Base-by-base conservation (phyloP, 1,284 basidiomycete species). In the Cutaneotrichosporon arboriforme region DNA sequence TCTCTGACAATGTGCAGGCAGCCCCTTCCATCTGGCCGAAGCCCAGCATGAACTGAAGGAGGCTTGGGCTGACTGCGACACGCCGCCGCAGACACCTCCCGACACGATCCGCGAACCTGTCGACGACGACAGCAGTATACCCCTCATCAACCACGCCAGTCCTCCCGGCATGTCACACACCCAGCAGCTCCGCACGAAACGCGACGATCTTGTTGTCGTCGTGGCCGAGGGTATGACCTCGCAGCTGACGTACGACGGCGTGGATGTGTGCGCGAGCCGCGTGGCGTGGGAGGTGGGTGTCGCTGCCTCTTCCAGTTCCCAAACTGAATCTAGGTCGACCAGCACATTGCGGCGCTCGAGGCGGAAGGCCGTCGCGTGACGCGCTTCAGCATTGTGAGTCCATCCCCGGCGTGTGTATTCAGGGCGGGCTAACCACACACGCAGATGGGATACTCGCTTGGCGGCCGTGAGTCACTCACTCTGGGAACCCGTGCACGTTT, bases 251-350 rank as follows among this genome's bases (percentile, higher is more conserved):
- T 73, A 73, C 51, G 73, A 75, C 57, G 73, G 73, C 4, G 53
- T 75, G 4, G 73, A 75, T 46, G 67, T 75, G 3, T 72, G 70
- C 56, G 70, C 73, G 2, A 69, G 64, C 57, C 59, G 73, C 36
- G 70, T 73, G 8, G 68, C 66, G 2, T 72, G 63, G 59, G 67
- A 72, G 62, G 64, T 72, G 59, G 43, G 65, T 54, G 1, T 41
- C 45, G n/a, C 21, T n/a, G 2, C 12, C 39, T 14, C 22, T 31
- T 31, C 26, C n/a, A 10, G 26, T 31, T 31, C 26, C 5, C 20
- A 14, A 42, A n/a, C 49, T 46, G 12, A 49, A 39, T 3, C 5
- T 37, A 70, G 68, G 61, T 75, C 4, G 70, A 75, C 51, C 58
- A 62, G 40, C 54, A 69, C 33, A 58, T 73, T 17, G 52, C 45